Evolutionary conservation across 176 grass and related monocot genomes (phyloP), one percentile per base, ranked within the genome.

Genomic region (Melocanna baccifera): DNA sequence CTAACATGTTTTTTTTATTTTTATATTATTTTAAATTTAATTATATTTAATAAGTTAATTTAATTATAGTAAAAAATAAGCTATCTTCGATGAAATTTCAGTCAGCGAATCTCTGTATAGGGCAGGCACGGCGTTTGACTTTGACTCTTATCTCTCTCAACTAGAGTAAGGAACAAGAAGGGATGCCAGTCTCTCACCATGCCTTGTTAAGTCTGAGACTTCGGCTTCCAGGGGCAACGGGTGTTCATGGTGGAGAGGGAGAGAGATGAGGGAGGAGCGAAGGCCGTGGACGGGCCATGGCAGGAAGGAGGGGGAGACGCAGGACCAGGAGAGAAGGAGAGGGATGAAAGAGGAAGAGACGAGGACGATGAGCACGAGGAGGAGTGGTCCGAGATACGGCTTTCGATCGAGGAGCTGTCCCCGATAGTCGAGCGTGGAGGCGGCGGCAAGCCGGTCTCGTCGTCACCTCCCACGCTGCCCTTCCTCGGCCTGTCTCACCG

Each of bases 321-420:
- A 1, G 81, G 6, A 0, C 16, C 6, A n/a, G 87, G 34, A 45
- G 84, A 85, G 42, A 74, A 45, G 42, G 72, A 76, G 42, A 64
- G 13, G 12, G 51, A 67, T 14, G 73, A 62, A n/a, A 1, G 22
- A 7, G 72, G 3, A 13, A 12, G n/a, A 3, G 80, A 51, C 41
- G 67, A 83, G 3, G 50, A 5, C 0, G 62, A 29, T 0, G 12
- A 75, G 7, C 73, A 9, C 58, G 45, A 55, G 61, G 59, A 68
- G n/a, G 82, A 75, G 72, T 87, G 83, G 66, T 91, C 89, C 4
- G 90, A 87, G 88, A 91, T 97, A 81, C 82, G 88, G 77, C 61
- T 92, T 57, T 92, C 92, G 26, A 87, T 94, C 68, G 92, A 77
- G 67, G 90, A 94, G 82, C 94, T 97, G 19, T 89, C 94, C 68